Evolutionary conservation across 805 yeast genomes (phyloP).

Genomic region (Allodekkera sacchari): DNA sequence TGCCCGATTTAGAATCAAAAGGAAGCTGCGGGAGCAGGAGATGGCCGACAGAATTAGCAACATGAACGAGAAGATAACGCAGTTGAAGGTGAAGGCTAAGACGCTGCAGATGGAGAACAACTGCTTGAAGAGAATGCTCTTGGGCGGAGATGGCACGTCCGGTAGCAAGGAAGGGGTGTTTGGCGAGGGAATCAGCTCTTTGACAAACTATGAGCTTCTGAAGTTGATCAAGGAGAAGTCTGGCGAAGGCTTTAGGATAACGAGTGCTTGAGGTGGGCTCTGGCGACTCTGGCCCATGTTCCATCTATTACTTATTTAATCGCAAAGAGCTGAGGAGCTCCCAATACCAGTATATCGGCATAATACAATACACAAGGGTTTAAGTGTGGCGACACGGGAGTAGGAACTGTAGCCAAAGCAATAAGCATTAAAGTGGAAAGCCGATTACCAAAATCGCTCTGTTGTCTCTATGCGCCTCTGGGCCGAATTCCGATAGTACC

Average conservation of each 20-base stretch:
- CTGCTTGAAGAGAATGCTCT: slow-evolving; percentile 39
- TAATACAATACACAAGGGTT: too few relatives aligned
- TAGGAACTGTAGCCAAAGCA: too few relatives aligned
- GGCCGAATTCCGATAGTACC: too few relatives aligned
- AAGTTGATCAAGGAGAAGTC: slow-evolving; percentile 15
- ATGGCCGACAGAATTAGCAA: slow-evolving; percentile 41
- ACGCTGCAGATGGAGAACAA: slow-evolving; percentile 56
- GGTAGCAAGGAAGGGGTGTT: neutral
- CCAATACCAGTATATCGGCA: too few relatives aligned
- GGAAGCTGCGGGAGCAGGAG: slow-evolving; percentile 50
- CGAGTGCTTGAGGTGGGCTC: too few relatives aligned
- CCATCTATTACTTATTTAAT: too few relatives aligned
- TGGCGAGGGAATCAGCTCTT: slow-evolving; percentile 4
- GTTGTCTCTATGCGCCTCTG: too few relatives aligned
- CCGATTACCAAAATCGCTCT: too few relatives aligned
- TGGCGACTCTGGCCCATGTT: too few relatives aligned
- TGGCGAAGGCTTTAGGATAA: slow-evolving; percentile 15
- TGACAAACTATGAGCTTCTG: slow-evolving; percentile 18
- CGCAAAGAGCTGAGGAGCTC: too few relatives aligned
- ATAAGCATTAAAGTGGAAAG: too few relatives aligned
- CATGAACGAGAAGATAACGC: slow-evolving; percentile 36
- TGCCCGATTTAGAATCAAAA: slow-evolving; percentile 56
- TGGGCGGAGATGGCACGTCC: slow-evolving; percentile 5
- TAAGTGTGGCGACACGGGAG: too few relatives aligned
- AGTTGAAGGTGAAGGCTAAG: slow-evolving; percentile 38